These are phyloP conservation scores for Ophiostoma sp. DNA, from an alignment of 2,329 filamentous ascomycete genomes.

Conservation along the genomic window DNA sequence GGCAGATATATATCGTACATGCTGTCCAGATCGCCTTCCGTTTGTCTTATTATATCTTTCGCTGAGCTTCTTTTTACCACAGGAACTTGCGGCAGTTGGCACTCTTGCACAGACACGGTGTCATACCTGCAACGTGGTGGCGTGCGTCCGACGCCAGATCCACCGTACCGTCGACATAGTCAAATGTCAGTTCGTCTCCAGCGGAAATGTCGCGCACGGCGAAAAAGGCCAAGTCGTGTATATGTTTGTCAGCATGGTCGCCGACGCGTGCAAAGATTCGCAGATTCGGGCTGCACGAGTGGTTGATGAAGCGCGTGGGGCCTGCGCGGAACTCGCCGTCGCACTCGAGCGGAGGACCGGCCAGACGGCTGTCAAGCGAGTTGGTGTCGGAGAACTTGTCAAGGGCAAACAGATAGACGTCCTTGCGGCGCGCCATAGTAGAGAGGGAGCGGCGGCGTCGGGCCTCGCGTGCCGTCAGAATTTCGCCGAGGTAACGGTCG, in stretches of 20 bases:
- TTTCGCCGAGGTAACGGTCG: conserved; percentile 74
- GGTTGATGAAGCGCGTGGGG: conserved; percentile 79
- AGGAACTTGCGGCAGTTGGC: conserved; percentile 67
- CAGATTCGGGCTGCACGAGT: conserved; percentile 77
- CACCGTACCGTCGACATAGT: conserved; percentile 70
- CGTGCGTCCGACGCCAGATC: conserved; percentile 51
- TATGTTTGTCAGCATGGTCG: conserved; percentile 70
- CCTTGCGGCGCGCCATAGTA: conserved; percentile 61
- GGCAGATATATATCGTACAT: neutral
- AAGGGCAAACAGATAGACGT: conserved; percentile 76
- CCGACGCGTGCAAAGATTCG: conserved; percentile 77
- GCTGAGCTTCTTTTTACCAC: conserved; percentile 50
- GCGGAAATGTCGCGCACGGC: conserved; percentile 65
- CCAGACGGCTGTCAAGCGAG: conserved; percentile 57
- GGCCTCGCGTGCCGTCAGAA: conserved; percentile 65
- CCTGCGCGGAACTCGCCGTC: conserved; percentile 77
- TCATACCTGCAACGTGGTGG: conserved; percentile 53
- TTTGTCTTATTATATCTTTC: neutral
- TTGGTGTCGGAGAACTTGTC: conserved; percentile 72
- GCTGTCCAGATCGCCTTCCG: neutral
- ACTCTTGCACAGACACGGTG: conserved; percentile 62
- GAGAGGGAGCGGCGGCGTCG: conserved; percentile 61
- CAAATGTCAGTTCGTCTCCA: conserved; percentile 73
- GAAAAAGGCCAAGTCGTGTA: conserved; percentile 78
- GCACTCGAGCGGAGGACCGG: conserved; percentile 58